A percentile compares a stretch with the other conserved stretches of the same genome.
phyloP scores from a whole-genome alignment of 2,329 filamentous ascomycete genomes.

The Periconia sp. region DNA sequence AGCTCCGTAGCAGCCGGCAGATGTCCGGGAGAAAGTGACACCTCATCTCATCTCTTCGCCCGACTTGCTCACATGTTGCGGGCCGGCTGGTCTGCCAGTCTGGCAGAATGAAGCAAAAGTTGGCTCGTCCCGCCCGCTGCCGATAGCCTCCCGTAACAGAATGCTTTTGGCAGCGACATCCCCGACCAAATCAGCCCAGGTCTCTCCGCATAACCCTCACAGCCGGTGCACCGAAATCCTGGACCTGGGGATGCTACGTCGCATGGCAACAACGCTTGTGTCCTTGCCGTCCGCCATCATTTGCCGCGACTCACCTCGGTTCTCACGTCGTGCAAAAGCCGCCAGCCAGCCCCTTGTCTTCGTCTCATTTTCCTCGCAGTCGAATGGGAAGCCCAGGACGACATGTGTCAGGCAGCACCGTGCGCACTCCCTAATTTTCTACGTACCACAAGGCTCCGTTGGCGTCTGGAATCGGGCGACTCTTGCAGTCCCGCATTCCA shows the following conservation, averaged over 20 bases:
- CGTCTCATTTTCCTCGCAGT: background rate
- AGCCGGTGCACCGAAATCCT: constrained; percentile 22
- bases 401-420: constrained; percentile 20
- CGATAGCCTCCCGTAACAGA: constrained; percentile 7
- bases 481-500: constrained; percentile 22
- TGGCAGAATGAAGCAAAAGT: constrained; percentile 19
- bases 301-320: constrained; percentile 16
- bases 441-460: constrained; percentile 19
- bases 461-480: constrained; percentile 9
- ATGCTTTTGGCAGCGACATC: constrained; percentile 1
- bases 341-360: constrained; percentile 23
- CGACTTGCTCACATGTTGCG: constrained; percentile 2
- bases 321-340: constrained; percentile 23
- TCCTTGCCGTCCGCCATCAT: constrained; percentile 3
- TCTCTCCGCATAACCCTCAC: constrained; percentile 20
- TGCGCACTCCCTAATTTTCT: constrained; percentile 12
- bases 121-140: constrained; percentile 1
- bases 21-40: constrained; percentile 26
- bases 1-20: constrained; percentile 23
- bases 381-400: constrained; percentile 30
- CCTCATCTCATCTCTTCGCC: constrained; percentile 18
- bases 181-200: background rate
- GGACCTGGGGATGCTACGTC: constrained; percentile 22
- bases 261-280: constrained; percentile 19
- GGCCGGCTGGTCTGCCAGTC: constrained; percentile 2